Evolutionary conservation across 2,329 filamentous ascomycete genomes (phyloP), one percentile per base, ranked within the genome.

Genomic region (Trichoderma afroharzianum): DNA sequence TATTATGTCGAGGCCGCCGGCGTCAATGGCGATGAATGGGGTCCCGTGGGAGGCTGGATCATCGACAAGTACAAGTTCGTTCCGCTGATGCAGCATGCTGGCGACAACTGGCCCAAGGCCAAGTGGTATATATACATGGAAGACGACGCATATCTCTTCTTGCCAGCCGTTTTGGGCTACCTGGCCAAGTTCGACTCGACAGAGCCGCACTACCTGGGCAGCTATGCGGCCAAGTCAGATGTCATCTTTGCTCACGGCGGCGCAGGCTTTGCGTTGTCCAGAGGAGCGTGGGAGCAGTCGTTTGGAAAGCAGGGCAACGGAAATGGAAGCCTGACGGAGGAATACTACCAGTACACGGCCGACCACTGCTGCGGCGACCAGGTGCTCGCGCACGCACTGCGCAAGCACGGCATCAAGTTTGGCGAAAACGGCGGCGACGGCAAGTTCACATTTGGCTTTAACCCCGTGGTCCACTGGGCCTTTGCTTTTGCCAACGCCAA

Each of bases 51-150:
- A 36, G 76, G 76, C 15, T 77, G 76, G 76, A 75, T 76, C 47
- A 72, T 77, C 32, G 76, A 77, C 74, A 77, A 77, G 73, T 77
- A 76, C 71, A 77, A 77, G 67, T 77, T 77, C 50, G 21, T 77
- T 3, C 76, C 76, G 6, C 72, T 77, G 18, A 74, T 77, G 68
- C 72, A 76, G 64, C 76, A 77, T 59, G 76, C 76, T 1, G 76
- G 76, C 8, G 28, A 55, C 26, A 74, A 75, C 55, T 77, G 75
- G 74, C 76, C 76, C 1, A 36, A 58, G 12, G 76, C 75, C 3
- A 76, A 76, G 64, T 77, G 75, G 76, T 77, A 77, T 61, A 74
- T 77, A 43, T 77, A 76, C 57, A 76, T 75, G 74, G 76, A 76
- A 53, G 76, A 77, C 53, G 76, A 77, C 50, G 28, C 76, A 8